Evolutionary conservation across 2,329 filamentous ascomycete genomes (phyloP).

Genomic region (Teratosphaeria pseudoeucalypti): DNA sequence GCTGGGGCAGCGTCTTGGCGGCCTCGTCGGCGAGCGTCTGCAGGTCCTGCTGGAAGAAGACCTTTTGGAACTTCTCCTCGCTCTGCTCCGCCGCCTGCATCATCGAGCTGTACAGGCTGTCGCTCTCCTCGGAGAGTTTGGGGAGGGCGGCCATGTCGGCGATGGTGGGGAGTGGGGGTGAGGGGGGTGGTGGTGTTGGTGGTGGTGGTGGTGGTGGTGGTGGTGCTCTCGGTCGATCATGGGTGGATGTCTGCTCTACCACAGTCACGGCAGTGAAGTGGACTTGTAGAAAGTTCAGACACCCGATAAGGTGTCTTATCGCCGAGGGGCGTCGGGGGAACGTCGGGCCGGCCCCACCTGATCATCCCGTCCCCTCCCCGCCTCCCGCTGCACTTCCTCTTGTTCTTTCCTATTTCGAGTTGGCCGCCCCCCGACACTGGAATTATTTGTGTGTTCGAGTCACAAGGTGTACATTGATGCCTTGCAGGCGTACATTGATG

Average conservation of each 20-base stretch:
- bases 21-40: conserved; percentile 5
- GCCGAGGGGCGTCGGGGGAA: not conserved
- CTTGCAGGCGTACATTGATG: too few relatives aligned
- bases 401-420: too few relatives aligned
- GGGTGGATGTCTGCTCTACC: not conserved
- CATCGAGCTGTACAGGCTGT: conserved; percentile 20
- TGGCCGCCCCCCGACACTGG: too few relatives aligned
- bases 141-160: conserved; percentile 8
- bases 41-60: conserved; percentile 20
- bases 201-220: not conserved
- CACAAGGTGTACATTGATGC: too few relatives aligned
- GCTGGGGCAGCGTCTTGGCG: conserved; percentile 7
- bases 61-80: conserved; percentile 20
- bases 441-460: too few relatives aligned
- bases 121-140: conserved; percentile 15
- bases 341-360: too few relatives aligned
- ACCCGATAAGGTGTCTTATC: too few relatives aligned
- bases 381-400: too few relatives aligned
- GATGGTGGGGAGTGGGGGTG: conserved; percentile 1
- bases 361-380: too few relatives aligned
- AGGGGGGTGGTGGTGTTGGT: conserved; percentile 8
- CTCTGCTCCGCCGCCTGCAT: conserved; percentile 11
- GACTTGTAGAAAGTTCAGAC: not conserved
- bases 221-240: conserved; percentile 15
- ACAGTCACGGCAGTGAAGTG: too few relatives aligned